Base-by-base conservation (phyloP, 2,329 filamentous ascomycete genomes). In the Alternaria sp. region DNA sequence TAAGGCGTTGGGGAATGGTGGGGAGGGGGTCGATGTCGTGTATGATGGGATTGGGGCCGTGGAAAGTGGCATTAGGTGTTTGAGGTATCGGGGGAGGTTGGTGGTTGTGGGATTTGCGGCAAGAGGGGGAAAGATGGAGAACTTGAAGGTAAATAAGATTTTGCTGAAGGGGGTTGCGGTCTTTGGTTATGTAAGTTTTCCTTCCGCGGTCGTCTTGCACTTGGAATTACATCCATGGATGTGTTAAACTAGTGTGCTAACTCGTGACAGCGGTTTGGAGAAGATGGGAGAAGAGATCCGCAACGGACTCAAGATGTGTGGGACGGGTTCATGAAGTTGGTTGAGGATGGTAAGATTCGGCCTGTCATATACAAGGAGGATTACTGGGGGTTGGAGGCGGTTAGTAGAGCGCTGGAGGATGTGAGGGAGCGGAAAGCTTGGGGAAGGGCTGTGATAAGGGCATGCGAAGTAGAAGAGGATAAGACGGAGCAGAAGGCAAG, bases 21-120 rank as follows among this genome's bases (percentile, higher is more conserved):
- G 83, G 0, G 77, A 80, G 28, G 87, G 87, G 0, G 87, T 86
- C 2, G 83, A 89, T 76, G 81, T 88, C 0, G 84, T 89, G 12
- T 86, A 86, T 43, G 87, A 90, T 76, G 82, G 84, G 8, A 86
- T 89, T 11, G 87, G 87, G 1, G 80, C 87, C 23, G 85, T 89
- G 8, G 82, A 85, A 63, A 82, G 82, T 61, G 86, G 85, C 43
- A 72, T 89, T 26, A 83, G 83, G 61, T 87, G 86, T 66, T 75
- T 87, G 30, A 85, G 81, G 23, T 85, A 87, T 71, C 81, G 83
- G 37, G 87, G 87, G 0, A 78, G 84, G 30, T 76, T 90, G 18
- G 80, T 90, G 3, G 79, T 89, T 26, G 81, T 88, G 3, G 87
- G 87, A 0, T 90, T 89, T 71, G 87, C 87, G 6, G 87, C 84